Percentiles rank a stretch among this genome's conserved stretches.
phyloP scores from a whole-genome alignment of 805 yeast species.

The Wickerhamomyces alni region DNA sequence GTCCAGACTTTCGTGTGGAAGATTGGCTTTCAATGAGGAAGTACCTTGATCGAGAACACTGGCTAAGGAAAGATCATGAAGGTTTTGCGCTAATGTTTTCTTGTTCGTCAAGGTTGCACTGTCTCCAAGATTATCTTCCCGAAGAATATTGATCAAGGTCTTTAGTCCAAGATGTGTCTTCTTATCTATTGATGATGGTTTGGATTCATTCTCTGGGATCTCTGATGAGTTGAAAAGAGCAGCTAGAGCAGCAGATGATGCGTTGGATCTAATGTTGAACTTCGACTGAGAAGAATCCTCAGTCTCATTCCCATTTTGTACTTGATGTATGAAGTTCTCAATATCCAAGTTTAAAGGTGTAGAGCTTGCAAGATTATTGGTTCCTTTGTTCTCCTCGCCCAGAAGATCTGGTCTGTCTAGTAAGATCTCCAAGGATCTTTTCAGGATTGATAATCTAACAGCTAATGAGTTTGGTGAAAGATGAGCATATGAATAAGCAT shows the following conservation, averaged over 20 bases:
- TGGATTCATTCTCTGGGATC: background rate
- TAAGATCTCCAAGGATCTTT: constrained; percentile 69
- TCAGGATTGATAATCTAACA: constrained; percentile 65
- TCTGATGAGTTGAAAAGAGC: constrained; percentile 23
- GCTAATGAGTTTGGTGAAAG: constrained; percentile 77
- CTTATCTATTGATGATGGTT: constrained; percentile 1
- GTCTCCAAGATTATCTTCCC: constrained; percentile 25
- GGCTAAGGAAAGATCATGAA: constrained; percentile 51
- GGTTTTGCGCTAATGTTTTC: constrained; percentile 40
- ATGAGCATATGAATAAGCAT: constrained; percentile 80
- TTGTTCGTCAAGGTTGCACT: constrained; percentile 20
- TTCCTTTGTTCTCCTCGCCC: constrained; percentile 3
- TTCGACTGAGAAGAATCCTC: constrained; percentile 2
- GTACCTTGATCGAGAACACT: constrained; percentile 19
- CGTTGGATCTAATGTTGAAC: constrained; percentile 28
- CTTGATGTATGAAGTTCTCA: constrained; percentile 20
- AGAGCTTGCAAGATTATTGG: constrained; percentile 2
- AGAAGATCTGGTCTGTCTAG: constrained; percentile 28
- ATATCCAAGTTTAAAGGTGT: constrained; percentile 19
- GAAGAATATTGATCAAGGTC: constrained; percentile 43
- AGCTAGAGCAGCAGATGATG: constrained; percentile 34
- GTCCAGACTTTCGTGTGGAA: constrained; percentile 3
- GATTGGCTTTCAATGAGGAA: background rate
- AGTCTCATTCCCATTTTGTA: constrained; percentile 11
- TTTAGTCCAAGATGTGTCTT: constrained; percentile 25